Conservation (phyloP, 192 early-diverging fungal genomes). For the Chytriomyces sp. region DNA sequence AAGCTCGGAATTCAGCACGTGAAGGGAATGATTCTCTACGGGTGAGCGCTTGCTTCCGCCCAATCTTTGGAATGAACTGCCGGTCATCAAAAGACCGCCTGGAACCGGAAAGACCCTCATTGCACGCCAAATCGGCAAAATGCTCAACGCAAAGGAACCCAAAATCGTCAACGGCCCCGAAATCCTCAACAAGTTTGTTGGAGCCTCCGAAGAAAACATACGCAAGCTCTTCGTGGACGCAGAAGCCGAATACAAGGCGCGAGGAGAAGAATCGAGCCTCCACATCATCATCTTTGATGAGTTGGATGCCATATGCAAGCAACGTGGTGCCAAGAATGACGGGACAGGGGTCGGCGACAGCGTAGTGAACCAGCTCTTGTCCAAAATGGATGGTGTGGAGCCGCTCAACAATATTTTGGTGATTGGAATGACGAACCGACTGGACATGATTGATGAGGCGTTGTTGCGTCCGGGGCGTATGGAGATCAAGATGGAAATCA, state of each 20-base stretch:
- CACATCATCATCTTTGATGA: slow-evolving; percentile 99
- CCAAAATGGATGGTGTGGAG: slow-evolving; percentile 99
- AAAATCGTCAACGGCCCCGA: slow-evolving; percentile 96
- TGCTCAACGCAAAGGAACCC: slow-evolving; percentile 93
- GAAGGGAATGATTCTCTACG: slow-evolving; percentile 77
- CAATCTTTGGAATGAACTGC: neutral
- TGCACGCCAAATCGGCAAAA: slow-evolving; percentile 98
- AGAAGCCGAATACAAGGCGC: slow-evolving; percentile 91
- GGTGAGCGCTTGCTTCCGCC: too few species aligned
- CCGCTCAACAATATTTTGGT: slow-evolving; percentile 97
- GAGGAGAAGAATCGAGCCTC: slow-evolving; percentile 84
- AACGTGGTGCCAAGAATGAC: slow-evolving; percentile 88
- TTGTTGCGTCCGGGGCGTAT: slow-evolving; percentile 92
- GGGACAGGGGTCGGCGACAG: slow-evolving; percentile 95
- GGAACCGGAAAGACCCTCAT: slow-evolving; percentile 98
- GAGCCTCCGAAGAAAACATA: slow-evolving; percentile 94
- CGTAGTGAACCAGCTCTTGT: slow-evolving; percentile 94
- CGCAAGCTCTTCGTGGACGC: slow-evolving; percentile 94
- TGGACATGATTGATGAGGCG: slow-evolving; percentile 98
- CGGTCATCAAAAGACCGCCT: slow-evolving; percentile 78
- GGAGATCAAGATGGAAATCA: slow-evolving; percentile 97
- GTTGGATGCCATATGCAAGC: slow-evolving; percentile 97
- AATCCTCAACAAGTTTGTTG: slow-evolving; percentile 94
- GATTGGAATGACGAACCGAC: slow-evolving; percentile 98
- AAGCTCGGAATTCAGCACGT: slow-evolving; percentile 96